Evolutionary conservation across 371 early-diverging fungal genomes (phyloP).

Genomic region (Actinomortierella ambigua): DNA sequence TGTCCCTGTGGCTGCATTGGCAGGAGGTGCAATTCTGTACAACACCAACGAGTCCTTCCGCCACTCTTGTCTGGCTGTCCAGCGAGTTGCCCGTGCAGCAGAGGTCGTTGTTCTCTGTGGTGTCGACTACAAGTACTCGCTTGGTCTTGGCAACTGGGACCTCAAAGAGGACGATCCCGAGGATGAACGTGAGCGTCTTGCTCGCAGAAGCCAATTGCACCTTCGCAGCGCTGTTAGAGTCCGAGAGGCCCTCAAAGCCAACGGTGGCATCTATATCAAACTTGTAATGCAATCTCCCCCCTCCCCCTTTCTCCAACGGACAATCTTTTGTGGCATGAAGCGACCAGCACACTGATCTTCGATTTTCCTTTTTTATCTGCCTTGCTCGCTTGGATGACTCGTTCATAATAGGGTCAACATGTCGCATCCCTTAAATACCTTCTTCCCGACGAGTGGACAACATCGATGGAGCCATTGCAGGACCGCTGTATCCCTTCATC

Average conservation of each 20-base stretch:
- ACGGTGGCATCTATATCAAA: constrained; percentile 94
- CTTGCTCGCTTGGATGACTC: neutral
- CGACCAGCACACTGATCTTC: too few species aligned
- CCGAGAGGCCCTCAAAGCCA: constrained; percentile 55
- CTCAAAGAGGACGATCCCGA: constrained; percentile 47
- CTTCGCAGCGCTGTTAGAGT: constrained; percentile 62
- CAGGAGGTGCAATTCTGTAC: constrained; percentile 50
- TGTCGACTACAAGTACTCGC: constrained; percentile 65
- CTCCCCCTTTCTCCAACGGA: too few species aligned
- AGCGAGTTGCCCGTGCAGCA: constrained; percentile 54
- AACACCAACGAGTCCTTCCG: constrained; percentile 53
- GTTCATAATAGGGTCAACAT: constrained; percentile 72
- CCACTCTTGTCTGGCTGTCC: constrained; percentile 49
- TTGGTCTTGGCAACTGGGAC: constrained; percentile 41
- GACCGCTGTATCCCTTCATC: constrained; percentile 83
- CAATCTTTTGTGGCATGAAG: too few species aligned
- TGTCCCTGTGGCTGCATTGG: constrained; percentile 13
- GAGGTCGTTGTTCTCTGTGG: constrained; percentile 56
- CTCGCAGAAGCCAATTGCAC: constrained; percentile 48
- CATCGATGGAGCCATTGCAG: constrained; percentile 84
- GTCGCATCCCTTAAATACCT: constrained; percentile 84
- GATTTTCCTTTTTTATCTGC: too few species aligned
- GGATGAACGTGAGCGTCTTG: constrained; percentile 46
- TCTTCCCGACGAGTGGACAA: constrained; percentile 89
- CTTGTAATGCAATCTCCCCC: constrained; percentile 48